Base-by-base conservation (phyloP, 1,284 basidiomycete species). In the Leccinum proliferum region DNA sequence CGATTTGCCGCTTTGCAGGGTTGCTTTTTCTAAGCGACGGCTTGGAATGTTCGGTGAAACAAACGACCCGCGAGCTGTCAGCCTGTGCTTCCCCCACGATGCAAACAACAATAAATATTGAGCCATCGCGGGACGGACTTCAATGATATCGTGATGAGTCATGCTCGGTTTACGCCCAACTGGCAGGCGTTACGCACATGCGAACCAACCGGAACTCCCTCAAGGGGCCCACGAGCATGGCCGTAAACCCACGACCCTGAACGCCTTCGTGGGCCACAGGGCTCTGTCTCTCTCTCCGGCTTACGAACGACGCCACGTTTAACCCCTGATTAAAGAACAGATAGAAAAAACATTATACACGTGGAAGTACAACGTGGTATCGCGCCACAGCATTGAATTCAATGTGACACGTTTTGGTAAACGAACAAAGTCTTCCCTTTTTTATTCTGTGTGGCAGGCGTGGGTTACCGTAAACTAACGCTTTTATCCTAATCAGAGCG, bases 231-330 rank as follows among this genome's bases (percentile, higher is more conserved):
- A 8, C 29, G 15, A 32, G 37, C 29, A 48, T 48, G 21, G 58
- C 60, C 55, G 52, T 56, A 58, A 62, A 56, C 63, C 62, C 66
- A 55, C 35, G 59, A 60, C 67, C 66, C 68, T 70, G 62, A 57
- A 56, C 32, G 32, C 60, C 61, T 25, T 32, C 29, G 21, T 50
- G 48, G 48, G 48, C 48, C 48, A 50, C 48, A 50, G 48, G 18
- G 18, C 48, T 10, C 7, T 50, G 10, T 11, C 12, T 15, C 46
- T 50, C 48, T 50, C 52, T 55, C 15, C 29, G 25, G 29, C 18
- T 55, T 32, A 53, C 14, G 25, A 8, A 55, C 15, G 52, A 55
- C 52, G 29, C 25, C 52, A 15, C 52, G 15, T 32, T 55, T 55
- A 32, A 55, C 52, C 52, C 52, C 29, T 55, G 52, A 53, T 21